Evolutionary conservation across 441 rosid species (phyloP).

Genomic region (Populus tomentosa): DNA sequence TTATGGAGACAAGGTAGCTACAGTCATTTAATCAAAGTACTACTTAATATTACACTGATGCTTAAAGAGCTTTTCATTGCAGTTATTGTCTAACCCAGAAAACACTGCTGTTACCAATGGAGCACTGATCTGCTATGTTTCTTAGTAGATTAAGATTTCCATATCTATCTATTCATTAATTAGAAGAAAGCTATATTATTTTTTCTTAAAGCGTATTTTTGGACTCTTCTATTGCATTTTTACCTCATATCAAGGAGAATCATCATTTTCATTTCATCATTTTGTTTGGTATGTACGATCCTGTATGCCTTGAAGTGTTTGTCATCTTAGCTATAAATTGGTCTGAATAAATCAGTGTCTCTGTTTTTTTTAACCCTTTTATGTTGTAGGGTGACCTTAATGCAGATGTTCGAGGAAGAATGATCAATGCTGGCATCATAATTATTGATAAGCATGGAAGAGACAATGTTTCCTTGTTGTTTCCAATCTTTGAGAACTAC

Average conservation of each 20-base stretch:
- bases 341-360: no score
- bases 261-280: neutral
- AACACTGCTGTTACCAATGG: constrained; percentile 35
- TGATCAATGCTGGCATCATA: no score
- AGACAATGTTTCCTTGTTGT: no score
- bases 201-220: neutral
- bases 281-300: neutral
- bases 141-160: neutral
- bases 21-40: neutral
- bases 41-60: neutral
- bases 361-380: no score
- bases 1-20: neutral
- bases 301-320: neutral
- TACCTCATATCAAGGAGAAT: neutral
- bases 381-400: no score
- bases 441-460: no score
- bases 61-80: neutral
- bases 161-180: neutral
- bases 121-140: neutral
- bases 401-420: no score
- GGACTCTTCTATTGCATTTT: neutral
- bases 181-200: neutral
- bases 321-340: neutral
- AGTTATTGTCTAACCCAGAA: constrained; percentile 26
- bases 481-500: no score